Base-by-base conservation (phyloP, 257 asterid species). In the Salvia hispanica region DNA sequence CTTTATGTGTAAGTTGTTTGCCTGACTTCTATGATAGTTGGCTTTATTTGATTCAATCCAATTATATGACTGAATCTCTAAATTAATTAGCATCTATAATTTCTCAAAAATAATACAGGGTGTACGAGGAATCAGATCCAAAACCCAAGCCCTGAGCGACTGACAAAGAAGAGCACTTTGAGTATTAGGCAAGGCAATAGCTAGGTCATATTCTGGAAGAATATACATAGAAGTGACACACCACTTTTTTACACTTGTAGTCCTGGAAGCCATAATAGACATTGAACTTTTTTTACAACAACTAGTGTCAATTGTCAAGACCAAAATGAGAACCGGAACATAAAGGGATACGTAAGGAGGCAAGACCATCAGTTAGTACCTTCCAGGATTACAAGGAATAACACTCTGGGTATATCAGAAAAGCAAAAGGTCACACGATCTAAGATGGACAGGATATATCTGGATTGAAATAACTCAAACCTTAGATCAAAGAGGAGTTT, bases 181-280 rank as follows among this genome's bases (percentile, higher is more conserved):
- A 13, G 57, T 14, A 46, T 31, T 13, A 31, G 31, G 45, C 57
- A 63, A 60, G 51, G 18, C 48, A 14, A 28, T 28, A 46, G 43
- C 69, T 7, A 45, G 44, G 33, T 46, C 64, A 14, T 62, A 6
- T n/a, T 47, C 25, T 7, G 55, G 39, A 28, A 62, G 48, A 47
- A 11, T 31, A 52, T 7, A 16, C 9, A 37, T 18, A 66, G 58
- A 28, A 66, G 47, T 40, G 53, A 3, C 62, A 39, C 40, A 36
- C 25, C 52, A 18, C 28, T 40, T 15, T 15, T 16, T 5, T 25
- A 18, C 33, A 64, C 11, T 47, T 39, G 10, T 39, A 1, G 43
- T 39, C 43, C 4, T 39, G 43, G 43, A 39, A 39, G 43, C 43
- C 43, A 39, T 39, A 39, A 39, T 39, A 39, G 43, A 7, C 43